Percentiles rank a stretch among this genome's conserved stretches.
Evolutionary conservation across 2,329 filamentous ascomycete genomes (phyloP).

Genomic region (Xylaria polymorpha): DNA sequence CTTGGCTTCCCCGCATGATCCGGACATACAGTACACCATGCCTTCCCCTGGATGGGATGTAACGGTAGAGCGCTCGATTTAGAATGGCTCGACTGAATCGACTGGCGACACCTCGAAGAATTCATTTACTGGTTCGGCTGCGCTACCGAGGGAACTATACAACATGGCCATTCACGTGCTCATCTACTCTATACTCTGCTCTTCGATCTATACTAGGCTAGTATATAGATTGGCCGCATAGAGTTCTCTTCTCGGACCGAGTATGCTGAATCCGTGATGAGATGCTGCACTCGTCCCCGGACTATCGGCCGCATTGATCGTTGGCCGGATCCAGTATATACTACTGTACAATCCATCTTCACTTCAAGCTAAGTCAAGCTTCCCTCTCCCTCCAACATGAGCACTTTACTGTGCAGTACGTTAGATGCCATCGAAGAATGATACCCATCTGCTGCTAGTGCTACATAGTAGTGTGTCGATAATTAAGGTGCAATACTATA

Average conservation of each 20-base stretch:
- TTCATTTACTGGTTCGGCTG: not conserved
- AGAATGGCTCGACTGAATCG: not conserved
- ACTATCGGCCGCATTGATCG: not conserved
- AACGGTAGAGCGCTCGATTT: not conserved
- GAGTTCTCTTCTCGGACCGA: not conserved
- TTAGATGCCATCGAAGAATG: not conserved
- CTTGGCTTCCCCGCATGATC: slow-evolving; percentile 15
- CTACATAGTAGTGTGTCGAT: not conserved
- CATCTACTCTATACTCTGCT: not conserved
- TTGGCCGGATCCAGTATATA: slow-evolving; percentile 15
- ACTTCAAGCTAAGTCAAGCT: not conserved
- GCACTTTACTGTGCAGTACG: too few relatives aligned
- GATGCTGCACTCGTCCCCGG: not conserved
- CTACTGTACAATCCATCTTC: too few relatives aligned
- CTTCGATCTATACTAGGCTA: not conserved
- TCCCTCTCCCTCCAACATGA: not conserved
- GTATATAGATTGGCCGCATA: not conserved
- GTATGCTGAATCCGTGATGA: not conserved
- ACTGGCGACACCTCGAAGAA: not conserved
- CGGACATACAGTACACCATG: not conserved
- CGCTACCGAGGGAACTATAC: not conserved
- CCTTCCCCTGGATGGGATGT: not conserved
- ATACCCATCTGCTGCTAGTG: not conserved
- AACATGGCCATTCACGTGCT: not conserved
- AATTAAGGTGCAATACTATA: not conserved